These are phyloP conservation scores for Breviolum minutum DNA, from an alignment of 73 alveolate genomes.

Conservation along the genomic window DNA sequence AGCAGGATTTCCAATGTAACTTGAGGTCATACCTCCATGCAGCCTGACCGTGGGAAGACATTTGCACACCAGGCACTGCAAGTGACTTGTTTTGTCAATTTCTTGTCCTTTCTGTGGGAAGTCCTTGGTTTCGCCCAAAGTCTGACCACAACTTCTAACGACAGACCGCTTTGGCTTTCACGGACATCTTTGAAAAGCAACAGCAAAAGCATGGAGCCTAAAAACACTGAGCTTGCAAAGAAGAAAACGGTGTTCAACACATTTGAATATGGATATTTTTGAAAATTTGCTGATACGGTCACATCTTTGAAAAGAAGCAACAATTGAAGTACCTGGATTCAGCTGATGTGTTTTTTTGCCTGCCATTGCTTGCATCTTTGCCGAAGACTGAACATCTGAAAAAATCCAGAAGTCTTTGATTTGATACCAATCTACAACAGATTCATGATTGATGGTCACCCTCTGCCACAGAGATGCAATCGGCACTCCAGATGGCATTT, in stretches of 20 bases:
- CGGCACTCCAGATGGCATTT: too few species aligned
- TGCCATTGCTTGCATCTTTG: too few species aligned
- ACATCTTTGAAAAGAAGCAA: neutral
- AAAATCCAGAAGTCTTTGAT: too few species aligned
- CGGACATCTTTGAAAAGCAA: slow-evolving; percentile 26
- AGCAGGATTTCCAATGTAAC: too few species aligned
- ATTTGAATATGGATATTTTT: too few species aligned
- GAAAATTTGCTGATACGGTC: too few species aligned
- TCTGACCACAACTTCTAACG: neutral
- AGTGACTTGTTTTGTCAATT: neutral
- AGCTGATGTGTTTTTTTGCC: too few species aligned
- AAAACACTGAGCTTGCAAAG: neutral
- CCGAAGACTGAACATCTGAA: too few species aligned
- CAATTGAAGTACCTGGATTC: neutral
- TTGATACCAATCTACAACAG: too few species aligned
- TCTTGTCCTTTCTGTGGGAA: neutral
- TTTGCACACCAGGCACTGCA: slow-evolving; percentile 58
- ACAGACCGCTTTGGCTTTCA: neutral
- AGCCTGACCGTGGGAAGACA: slow-evolving; percentile 59
- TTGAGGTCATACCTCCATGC: slow-evolving; percentile 33
- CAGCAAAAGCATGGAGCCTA: slow-evolving; percentile 29
- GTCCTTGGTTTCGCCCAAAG: neutral
- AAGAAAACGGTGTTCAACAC: too few species aligned
- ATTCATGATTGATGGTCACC: too few species aligned
- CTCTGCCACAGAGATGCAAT: too few species aligned